Evolutionary conservation across 202 grass and related monocot genomes (phyloP).

Genomic region (Dendrocalamus latiflorus): DNA sequence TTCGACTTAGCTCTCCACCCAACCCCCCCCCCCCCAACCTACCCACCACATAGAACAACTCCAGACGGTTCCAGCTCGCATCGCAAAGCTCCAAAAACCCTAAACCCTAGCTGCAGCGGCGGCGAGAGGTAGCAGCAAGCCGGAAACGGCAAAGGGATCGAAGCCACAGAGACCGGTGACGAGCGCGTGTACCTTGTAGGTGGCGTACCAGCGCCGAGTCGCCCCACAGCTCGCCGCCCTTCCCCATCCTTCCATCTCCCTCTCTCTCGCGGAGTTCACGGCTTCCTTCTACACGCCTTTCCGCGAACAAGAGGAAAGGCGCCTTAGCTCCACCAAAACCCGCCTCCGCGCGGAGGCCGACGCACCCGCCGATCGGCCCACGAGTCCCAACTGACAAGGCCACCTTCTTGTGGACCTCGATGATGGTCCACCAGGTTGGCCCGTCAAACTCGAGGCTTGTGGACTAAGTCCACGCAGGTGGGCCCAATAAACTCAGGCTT

Average conservation of each 20-base stretch:
- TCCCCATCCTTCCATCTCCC: conserved; percentile 51
- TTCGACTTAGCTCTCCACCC: too few species aligned
- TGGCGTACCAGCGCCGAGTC: conserved; percentile 49
- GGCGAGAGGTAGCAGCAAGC: too few species aligned
- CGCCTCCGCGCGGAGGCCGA: not conserved
- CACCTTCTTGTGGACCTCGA: not conserved
- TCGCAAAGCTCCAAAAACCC: too few species aligned
- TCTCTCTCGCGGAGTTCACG: not conserved
- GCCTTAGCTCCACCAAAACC: not conserved
- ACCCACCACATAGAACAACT: too few species aligned
- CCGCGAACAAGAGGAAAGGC: not conserved
- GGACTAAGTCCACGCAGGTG: too few species aligned
- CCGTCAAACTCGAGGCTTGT: not conserved
- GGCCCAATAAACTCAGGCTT: not conserved
- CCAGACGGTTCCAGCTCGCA: too few species aligned
- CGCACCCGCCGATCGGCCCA: not conserved
- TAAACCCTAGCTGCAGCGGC: too few species aligned
- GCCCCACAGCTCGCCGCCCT: conserved; percentile 70
- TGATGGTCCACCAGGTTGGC: not conserved
- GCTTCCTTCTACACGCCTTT: not conserved
- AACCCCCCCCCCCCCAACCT: too few species aligned
- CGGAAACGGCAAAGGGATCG: too few species aligned
- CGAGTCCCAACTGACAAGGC: not conserved
- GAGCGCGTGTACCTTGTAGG: too few species aligned
- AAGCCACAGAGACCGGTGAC: too few species aligned